Evolutionary conservation across 768 basidiomycete species (phyloP), one percentile per base, ranked within the genome.

Genomic region (Flagelloscypha sp.): DNA sequence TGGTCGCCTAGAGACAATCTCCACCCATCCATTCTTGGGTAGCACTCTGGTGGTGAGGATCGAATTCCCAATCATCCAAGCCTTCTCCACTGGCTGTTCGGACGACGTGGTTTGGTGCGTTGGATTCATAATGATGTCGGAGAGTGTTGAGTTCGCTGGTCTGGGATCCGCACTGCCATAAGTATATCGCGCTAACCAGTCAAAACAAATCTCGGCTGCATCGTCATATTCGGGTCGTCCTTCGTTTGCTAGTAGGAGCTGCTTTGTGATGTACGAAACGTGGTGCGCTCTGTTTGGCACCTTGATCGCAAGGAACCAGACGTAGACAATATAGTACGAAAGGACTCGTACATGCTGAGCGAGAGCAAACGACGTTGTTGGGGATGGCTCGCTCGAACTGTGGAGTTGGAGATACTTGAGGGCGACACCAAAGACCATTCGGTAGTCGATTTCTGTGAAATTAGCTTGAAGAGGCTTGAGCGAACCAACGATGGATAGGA

Each of bases 111-210:
- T 37, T 28, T 55, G 47, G 21, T 45, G 48, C 32, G 58, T 57
- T 2, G 75, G 67, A 31, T 73, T 75, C 72, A 82, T 79, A 33
- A 94, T 68, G 35, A 92, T 75, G 23, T 92, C 84, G 42, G 71
- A 75, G 36, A 97, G 69, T 33, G 81, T 66, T 1, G 87, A 88
- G 21, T 68, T 71, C 1, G 89, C 76, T 2, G 94, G 89, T 11
- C 85, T 76, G 1, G 94, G 93, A 52, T 95, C 92, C 11, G 90
- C 89, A 48, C 84, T 90, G 10, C 82, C 89, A 48, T 93, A 97
- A 0, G 94, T 84, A 53, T 95, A 95, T 12, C 95, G 72, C 7
- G 89, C 84, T 12, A 99, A 69, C 90, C 93, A 98, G 55, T 99
- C 95, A 51, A 98, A 93, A 58, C 89, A 94, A 23, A 98, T 94